A percentile compares a stretch with the other conserved stretches of the same genome.
Conservation (phyloP, 1,284 basidiomycete genomes). For the Cryptococcus neoformans region DNA sequence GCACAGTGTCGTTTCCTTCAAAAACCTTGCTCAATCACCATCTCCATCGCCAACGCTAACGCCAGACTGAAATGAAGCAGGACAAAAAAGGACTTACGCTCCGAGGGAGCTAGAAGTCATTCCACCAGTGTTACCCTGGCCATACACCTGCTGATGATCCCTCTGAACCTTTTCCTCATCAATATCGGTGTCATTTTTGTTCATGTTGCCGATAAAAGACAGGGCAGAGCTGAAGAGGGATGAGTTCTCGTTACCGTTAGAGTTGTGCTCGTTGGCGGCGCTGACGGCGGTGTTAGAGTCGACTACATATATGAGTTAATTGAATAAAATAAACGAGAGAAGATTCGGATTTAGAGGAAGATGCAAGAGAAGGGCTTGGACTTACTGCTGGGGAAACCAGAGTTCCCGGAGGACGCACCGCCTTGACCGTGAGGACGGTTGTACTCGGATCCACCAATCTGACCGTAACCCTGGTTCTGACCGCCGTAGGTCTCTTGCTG, state of each 20-base stretch:
- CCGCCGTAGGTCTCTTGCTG: constrained; percentile 6
- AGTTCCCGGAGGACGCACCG: constrained; percentile 11
- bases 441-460: constrained; percentile 36
- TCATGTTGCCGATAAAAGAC: constrained; percentile 24
- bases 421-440: constrained; percentile 38
- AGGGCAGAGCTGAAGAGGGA: constrained; percentile 32
- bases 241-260: constrained; percentile 40
- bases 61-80: background rate
- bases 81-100: constrained; percentile 17
- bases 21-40: background rate
- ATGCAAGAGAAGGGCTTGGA: background rate
- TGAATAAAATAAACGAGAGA: background rate
- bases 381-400: constrained; percentile 27
- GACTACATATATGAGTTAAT: constrained; percentile 20
- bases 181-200: constrained; percentile 45
- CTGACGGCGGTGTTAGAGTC: constrained; percentile 35
- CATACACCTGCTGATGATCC: constrained; percentile 56
- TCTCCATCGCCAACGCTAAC: background rate
- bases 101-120: constrained; percentile 63
- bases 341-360: background rate
- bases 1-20: too few species aligned
- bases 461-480: constrained; percentile 12
- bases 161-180: constrained; percentile 62
- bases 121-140: constrained; percentile 54
- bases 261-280: constrained; percentile 39